A percentile compares a stretch with the other conserved stretches of the same genome.
phyloP scores from a whole-genome alignment of 345 rosid species.

The Rhodamnia rubescens region DNA sequence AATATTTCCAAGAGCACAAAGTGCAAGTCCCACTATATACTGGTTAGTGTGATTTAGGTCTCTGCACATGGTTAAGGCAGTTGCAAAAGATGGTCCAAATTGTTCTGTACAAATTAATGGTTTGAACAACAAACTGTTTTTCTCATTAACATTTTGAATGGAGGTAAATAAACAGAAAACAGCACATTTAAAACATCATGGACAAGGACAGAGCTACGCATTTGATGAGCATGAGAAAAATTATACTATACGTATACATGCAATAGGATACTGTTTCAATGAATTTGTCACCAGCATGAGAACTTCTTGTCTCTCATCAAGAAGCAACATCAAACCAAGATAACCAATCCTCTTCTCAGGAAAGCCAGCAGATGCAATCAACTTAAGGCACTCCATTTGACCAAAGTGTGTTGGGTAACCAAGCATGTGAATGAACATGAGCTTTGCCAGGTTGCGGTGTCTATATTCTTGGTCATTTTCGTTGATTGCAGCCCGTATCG shows the following conservation, averaged over 20 bases:
- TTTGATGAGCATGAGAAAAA: not conserved
- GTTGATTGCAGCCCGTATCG: constrained; percentile 78
- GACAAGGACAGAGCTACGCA: not conserved
- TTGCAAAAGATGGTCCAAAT: constrained; percentile 7
- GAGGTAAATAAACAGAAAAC: not conserved
- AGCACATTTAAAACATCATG: not conserved
- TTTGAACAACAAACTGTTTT: not conserved
- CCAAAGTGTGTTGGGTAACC: constrained; percentile 99
- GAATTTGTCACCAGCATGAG: constrained; percentile 98
- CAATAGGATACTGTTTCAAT: constrained; percentile 89
- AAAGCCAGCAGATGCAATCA: constrained; percentile 91
- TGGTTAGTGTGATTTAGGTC: constrained; percentile 96
- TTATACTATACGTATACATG: not conserved
- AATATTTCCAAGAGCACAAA: constrained; percentile 99
- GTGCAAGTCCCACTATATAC: constrained; percentile 96
- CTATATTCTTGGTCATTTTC: constrained; percentile 89
- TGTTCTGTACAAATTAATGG: not conserved
- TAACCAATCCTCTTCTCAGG: constrained; percentile 99
- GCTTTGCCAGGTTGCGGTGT: constrained; percentile 94
- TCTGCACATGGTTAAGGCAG: constrained; percentile 62
- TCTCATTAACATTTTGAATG: not conserved
- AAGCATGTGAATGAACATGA: constrained; percentile 99
- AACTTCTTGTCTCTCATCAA: constrained; percentile 99
- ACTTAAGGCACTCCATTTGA: constrained; percentile 98
- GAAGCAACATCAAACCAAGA: constrained; percentile 96